Conservation (phyloP, 352 stramenopile species). For the Globisporangium parvum region DNA sequence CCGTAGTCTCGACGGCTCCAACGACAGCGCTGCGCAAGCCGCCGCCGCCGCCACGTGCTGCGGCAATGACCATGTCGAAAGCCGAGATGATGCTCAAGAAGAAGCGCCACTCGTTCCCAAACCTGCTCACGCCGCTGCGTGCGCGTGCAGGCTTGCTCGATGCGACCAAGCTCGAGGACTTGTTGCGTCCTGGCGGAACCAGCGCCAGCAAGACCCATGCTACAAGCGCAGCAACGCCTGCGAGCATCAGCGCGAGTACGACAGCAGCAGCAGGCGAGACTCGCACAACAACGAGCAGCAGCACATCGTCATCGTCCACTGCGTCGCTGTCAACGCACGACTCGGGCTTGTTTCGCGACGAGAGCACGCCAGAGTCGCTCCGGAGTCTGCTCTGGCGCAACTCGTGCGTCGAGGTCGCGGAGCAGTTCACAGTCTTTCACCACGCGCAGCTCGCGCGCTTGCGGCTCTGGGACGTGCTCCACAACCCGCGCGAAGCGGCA, state of each 20-base stretch:
- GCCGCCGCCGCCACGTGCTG: slow-evolving; percentile 5
- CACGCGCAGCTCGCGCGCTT: slow-evolving; percentile 40
- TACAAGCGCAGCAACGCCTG: not conserved
- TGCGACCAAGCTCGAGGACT: slow-evolving; percentile 6
- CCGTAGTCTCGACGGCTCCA: no score
- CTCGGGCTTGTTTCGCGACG: slow-evolving; percentile 36
- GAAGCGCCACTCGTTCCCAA: slow-evolving; percentile 66
- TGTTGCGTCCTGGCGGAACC: not conserved
- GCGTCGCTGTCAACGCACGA: slow-evolving; percentile 23
- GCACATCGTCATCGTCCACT: not conserved
- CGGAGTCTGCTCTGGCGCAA: slow-evolving; percentile 44
- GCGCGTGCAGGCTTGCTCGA: slow-evolving; percentile 8
- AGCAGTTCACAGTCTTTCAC: slow-evolving; percentile 65
- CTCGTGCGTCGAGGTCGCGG: slow-evolving; percentile 45
- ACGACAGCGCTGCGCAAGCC: slow-evolving; percentile 2
- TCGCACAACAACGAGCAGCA: slow-evolving; percentile 3
- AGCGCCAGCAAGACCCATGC: not conserved
- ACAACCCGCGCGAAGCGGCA: slow-evolving; percentile 31
- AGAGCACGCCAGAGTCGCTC: slow-evolving; percentile 32
- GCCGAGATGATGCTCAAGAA: slow-evolving; percentile 24
- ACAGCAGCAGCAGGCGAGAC: not conserved
- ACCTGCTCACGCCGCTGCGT: slow-evolving; percentile 31
- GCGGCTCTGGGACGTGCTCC: slow-evolving; percentile 53
- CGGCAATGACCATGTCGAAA: slow-evolving; percentile 21
- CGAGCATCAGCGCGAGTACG: not conserved